Evolutionary conservation across 495 filamentous ascomycete genomes (phyloP).

Genomic region (Talaromyces trachyspermus): DNA sequence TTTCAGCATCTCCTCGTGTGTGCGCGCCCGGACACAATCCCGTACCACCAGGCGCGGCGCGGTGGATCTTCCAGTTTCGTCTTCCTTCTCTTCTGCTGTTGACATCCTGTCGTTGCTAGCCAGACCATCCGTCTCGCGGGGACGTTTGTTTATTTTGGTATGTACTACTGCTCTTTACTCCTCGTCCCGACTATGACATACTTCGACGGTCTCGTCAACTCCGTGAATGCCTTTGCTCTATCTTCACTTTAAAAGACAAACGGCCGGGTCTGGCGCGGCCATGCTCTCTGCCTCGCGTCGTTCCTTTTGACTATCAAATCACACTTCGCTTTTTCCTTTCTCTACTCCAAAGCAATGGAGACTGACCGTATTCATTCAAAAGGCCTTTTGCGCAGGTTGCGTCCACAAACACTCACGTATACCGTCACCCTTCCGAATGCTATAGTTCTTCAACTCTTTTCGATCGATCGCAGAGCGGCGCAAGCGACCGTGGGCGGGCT

Average conservation of each 20-base stretch:
- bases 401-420: slow-evolving; percentile 21
- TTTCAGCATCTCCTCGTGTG: slow-evolving; percentile 7
- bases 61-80: slow-evolving; percentile 6
- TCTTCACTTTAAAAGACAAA: neutral
- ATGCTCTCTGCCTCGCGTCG: neutral
- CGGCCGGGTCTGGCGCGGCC: neutral
- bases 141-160: slow-evolving; percentile 6
- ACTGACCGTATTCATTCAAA: slow-evolving; percentile 27
- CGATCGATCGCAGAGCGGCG: slow-evolving; percentile 12
- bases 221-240: neutral
- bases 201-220: neutral
- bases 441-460: slow-evolving; percentile 13
- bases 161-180: slow-evolving; percentile 1
- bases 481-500: slow-evolving; percentile 19
- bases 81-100: neutral
- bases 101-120: slow-evolving; percentile 3
- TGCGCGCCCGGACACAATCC: neutral
- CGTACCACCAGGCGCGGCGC: neutral
- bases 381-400: slow-evolving; percentile 41
- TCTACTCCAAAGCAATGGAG: slow-evolving; percentile 12
- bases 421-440: slow-evolving; percentile 15
- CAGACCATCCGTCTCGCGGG: neutral
- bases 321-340: neutral
- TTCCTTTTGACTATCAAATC: neutral
- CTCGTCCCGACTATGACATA: neutral